Base-by-base conservation (phyloP, 805 yeast species). In the Metschnikowia borealis region DNA sequence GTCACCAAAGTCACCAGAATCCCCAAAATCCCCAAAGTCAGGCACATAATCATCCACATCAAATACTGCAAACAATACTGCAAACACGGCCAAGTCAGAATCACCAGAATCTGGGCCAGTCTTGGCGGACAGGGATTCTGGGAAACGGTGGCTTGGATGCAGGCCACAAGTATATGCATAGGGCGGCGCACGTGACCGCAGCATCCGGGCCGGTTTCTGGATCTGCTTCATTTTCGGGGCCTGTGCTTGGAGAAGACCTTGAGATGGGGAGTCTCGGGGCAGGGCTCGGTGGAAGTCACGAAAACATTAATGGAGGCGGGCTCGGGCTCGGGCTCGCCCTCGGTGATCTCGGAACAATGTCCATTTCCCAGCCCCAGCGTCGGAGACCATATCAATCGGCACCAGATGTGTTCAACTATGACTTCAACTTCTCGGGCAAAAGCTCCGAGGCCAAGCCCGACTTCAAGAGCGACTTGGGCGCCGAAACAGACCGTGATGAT, bases 401-500 rank as follows among this genome's bases (percentile, higher is more conserved):
- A 3, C 45, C 45, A 5, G 18, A 20, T 17, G 29, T 18, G 14
- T 17, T 32, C 26, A 37, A 41, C 8, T 31, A 31, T 14, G 45
- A 31, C 5, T 17, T 14, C 33, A 13, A 10, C 37, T 6, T 39
- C 17, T 7, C 26, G 13, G 35, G 29, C 15, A 34, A 21, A 2
- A 8, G 2, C 1, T 17, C 29, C 32, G 14, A 15, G 20, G n/a
- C 20, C 3, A 29, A 31, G 21, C 15, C 36, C 17, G 29, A 31
- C 3, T 11, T n/a, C 46, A 23, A 23, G 38, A 10, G 5, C 17
- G 46, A 35, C 3, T 17, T 35, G 20, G 46, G 34, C 2, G 17
- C 33, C 14, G 35, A 44, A 11, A 44, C 35, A 4, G 44, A 32
- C n/a, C 31, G 33, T 10, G 49, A 44, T 15, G 53, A 52, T 26